Conservation (phyloP, 805 yeast species). For the Ogataea siamensis region DNA sequence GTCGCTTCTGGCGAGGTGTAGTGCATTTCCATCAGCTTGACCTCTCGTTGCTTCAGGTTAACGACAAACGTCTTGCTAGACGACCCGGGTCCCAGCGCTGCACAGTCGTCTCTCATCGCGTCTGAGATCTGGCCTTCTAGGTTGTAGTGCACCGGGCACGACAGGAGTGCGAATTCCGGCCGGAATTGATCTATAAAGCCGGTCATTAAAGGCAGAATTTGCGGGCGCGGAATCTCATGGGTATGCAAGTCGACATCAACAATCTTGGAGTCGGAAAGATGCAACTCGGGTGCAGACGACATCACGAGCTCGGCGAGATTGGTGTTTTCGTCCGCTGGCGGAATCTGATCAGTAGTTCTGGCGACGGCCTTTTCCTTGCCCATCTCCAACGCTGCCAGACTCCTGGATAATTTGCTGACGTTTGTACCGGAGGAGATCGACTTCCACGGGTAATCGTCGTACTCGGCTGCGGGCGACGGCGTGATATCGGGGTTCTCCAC, state of each 20-base stretch:
- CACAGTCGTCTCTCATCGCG: constrained; percentile 48
- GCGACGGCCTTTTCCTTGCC: constrained; percentile 4
- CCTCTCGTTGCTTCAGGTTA: constrained; percentile 29
- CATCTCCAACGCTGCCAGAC: constrained; percentile 11
- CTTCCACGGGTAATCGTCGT: constrained; percentile 32
- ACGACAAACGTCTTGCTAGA: constrained; percentile 22
- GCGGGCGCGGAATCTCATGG: constrained; percentile 1
- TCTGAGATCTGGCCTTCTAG: constrained; percentile 43
- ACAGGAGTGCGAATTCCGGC: constrained; percentile 50
- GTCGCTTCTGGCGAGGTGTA: constrained; percentile 1
- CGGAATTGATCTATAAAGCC: constrained; percentile 49
- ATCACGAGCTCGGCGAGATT: constrained; percentile 3
- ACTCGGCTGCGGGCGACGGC: constrained; percentile 29
- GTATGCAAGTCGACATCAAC: constrained; percentile 2
- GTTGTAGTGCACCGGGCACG: constrained; percentile 47
- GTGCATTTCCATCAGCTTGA: constrained; percentile 22
- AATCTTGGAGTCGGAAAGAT: not conserved
- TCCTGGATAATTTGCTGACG: too few relatives aligned
- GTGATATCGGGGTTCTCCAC: constrained; percentile 13
- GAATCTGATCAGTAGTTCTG: constrained; percentile 1
- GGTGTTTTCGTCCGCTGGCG: not conserved
- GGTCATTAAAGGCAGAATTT: constrained; percentile 26
- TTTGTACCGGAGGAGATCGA: constrained; percentile 13
- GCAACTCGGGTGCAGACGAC: not conserved
- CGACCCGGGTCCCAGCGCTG: constrained; percentile 17